These are phyloP conservation scores for Tuber melanosporum DNA, from an alignment of 495 filamentous ascomycete species.

Conservation along the genomic window DNA sequence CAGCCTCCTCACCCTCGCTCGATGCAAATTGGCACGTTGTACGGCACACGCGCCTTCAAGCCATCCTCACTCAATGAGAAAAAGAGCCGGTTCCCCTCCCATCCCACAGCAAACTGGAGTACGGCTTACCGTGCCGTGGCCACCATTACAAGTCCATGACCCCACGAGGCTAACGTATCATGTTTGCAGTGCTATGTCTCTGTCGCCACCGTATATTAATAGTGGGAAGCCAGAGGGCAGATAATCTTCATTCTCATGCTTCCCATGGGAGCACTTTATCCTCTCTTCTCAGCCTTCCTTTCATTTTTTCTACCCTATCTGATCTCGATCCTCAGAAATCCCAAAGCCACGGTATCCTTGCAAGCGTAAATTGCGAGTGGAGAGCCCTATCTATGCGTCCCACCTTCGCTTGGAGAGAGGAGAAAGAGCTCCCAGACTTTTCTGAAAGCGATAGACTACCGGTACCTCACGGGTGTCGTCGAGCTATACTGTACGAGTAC, in stretches of 20 bases:
- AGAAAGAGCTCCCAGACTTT: neutral
- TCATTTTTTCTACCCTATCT: neutral
- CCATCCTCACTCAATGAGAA: neutral
- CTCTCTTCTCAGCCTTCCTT: neutral
- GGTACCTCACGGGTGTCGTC: neutral
- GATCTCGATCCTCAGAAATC: neutral
- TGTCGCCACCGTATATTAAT: neutral
- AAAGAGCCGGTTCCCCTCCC: neutral
- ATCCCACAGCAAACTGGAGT: neutral
- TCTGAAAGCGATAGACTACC: neutral
- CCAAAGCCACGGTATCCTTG: conserved; percentile 4
- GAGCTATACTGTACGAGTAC: neutral
- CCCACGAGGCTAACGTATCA: neutral
- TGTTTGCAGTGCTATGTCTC: neutral
- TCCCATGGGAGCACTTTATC: neutral
- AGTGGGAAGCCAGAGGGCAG: neutral
- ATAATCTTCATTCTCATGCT: neutral
- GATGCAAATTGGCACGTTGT: neutral
- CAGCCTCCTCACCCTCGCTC: neutral
- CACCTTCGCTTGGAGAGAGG: neutral
- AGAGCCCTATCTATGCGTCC: neutral
- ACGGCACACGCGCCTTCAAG: neutral
- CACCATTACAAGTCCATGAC: neutral
- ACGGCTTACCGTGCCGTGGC: neutral
- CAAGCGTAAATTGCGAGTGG: neutral